A percentile compares a stretch with the other conserved stretches of the same genome.
These are phyloP conservation scores for Apiospora hydei DNA, from an alignment of 2,329 filamentous ascomycete species.

Conservation along the genomic window DNA sequence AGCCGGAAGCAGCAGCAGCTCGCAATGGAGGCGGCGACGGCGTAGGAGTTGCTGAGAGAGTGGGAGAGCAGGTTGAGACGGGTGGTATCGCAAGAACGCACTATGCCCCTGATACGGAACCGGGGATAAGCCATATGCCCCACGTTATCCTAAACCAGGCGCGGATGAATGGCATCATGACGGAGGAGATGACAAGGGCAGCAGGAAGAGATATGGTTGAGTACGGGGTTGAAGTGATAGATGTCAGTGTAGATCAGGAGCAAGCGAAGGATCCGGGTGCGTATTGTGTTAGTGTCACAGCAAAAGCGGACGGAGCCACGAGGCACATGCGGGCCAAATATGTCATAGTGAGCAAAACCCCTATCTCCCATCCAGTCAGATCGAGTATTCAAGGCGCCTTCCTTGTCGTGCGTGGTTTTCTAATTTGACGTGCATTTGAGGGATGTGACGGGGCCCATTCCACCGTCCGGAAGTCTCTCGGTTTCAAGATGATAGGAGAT, in stretches of 20 bases:
- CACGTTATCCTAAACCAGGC: constrained; percentile 66
- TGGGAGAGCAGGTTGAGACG: not conserved
- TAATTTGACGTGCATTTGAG: constrained; percentile 30
- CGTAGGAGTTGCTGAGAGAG: constrained; percentile 28
- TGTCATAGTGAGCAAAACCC: constrained; percentile 51
- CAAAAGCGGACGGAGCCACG: constrained; percentile 48
- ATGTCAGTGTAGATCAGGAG: constrained; percentile 56
- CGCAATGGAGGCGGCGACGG: constrained; percentile 19
- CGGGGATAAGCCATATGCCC: constrained; percentile 59
- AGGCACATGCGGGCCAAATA: constrained; percentile 57
- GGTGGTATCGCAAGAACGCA: constrained; percentile 53
- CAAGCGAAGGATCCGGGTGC: constrained; percentile 45
- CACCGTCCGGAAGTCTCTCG: constrained; percentile 56
- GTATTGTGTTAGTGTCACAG: constrained; percentile 53
- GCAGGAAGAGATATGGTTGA: constrained; percentile 53
- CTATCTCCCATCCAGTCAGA: not conserved
- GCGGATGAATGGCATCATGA: constrained; percentile 60
- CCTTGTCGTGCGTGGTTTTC: not conserved
- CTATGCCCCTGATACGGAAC: constrained; percentile 60
- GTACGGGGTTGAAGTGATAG: constrained; percentile 60
- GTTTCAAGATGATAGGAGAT: constrained; percentile 62
- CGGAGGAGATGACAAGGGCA: constrained; percentile 55
- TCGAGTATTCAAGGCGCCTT: not conserved
- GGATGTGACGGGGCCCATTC: constrained; percentile 60
- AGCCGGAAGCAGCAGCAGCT: constrained; percentile 16